Evolutionary conservation across 345 rosid genomes (phyloP), one percentile per base, ranked within the genome.

Genomic region (Brassica rapa): DNA sequence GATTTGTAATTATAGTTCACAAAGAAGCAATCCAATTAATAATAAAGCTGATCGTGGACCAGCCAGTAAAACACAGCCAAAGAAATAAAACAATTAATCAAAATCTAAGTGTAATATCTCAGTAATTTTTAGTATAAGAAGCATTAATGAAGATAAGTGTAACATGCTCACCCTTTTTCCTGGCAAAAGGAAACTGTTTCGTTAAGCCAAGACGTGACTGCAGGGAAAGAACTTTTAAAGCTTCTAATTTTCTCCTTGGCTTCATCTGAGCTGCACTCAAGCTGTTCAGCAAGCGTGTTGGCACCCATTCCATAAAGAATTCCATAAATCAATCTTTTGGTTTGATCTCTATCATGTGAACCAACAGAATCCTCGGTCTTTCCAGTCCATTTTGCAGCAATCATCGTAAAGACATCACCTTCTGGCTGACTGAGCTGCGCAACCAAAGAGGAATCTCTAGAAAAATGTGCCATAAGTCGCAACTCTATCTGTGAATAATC

Each of bases 241-340:
- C 89, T 86, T 86, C 80, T 82, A 73, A 93, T 94, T 86, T 90
- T 94, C 71, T 85, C 92, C 70, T 86, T 84, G 74, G 99, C 99
- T 86, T 86, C 98, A 72, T 89, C 92, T 21, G 89, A 71, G 78
- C 86, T 88, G 85, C 98, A 94, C 66, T 86, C 87, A 79, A 94
- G 87, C 84, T 94, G 98, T 78, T 91, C 92, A 29, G 97, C 87
- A 76, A 94, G 96, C 76, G 84, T 81, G 32, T 86, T 90, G 69
- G 99, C 90, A 75, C 99, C 99, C 99, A 94, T 94, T 80, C 99
- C 99, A 83, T 94, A 94, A 27, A 94, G 93, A 85, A 94, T 91
- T 56, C 98, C 99, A 70, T 94, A 94, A 62, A 94, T 86, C 93
- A 94, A 81, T 75, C 98, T 88, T 84, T 94, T 94, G 9, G 91